Base-by-base conservation (phyloP, 192 early-diverging fungal genomes). In the Diversispora epigaea region DNA sequence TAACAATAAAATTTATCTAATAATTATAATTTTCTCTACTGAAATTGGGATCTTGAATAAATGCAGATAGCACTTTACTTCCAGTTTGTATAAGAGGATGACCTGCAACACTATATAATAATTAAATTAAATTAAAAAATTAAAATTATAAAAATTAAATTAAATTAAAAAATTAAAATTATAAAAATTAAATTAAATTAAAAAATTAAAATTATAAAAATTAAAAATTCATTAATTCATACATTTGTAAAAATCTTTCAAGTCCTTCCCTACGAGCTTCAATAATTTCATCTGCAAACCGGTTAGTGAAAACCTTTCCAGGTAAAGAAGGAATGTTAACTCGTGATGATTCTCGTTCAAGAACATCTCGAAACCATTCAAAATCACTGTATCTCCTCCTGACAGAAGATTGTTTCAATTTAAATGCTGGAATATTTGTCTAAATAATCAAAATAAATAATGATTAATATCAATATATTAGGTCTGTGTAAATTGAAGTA, bases 61-160 rank as follows among this genome's bases (percentile, higher is more conserved):
- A 97, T 4, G 95, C 90, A 49, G 90, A 90, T 56, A 97, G 83
- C 2, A 96, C 92, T 75, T 96, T 96, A 73, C 94, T 96, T 68
- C 97, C 97, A 8, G 95, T 98, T 86, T 99, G 97, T 46, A 99
- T 84, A 69, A 99, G 83, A 79, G 97, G 97, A 77, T 99, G 97
- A 10, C 97, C 97, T 62, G 92, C 91, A 76, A 94, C 92, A 84
- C 91, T 89, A 83, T 32, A 0, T 64, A n/a, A 22, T 68, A 14
- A 63, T 22, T 40, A 56, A 78, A 40, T 47, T 6, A 57, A 64
- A 70, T 4, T 46, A 65, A 1, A 21, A 44, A 67, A 21, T 15
- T 14, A 6, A 22, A 15, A 75, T 52, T 45, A 32, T 47, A 52
- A 73, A 46, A 25, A 39, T 65, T 3, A 65, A 72, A 39, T 69